Evolutionary conservation across 2,329 filamentous ascomycete species (phyloP).

Genomic region (Talaromyces funiculosus): DNA sequence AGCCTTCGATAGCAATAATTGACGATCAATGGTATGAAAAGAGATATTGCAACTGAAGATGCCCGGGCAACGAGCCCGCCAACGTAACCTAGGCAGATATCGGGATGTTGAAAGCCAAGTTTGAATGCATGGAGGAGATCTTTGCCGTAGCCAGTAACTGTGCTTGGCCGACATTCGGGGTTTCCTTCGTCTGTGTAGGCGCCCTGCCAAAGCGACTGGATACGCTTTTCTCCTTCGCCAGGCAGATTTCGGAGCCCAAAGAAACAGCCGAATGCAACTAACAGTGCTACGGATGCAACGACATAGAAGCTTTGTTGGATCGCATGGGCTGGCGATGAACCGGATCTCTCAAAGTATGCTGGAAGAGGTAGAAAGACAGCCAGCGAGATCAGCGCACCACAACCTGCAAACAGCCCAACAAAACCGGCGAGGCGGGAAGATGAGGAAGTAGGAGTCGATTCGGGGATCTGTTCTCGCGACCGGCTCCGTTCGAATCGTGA

Average conservation of each 20-base stretch:
- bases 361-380: slow-evolving; percentile 80
- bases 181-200: not conserved
- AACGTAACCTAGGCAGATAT: slow-evolving; percentile 81
- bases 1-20: slow-evolving; percentile 83
- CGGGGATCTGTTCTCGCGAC: slow-evolving; percentile 7
- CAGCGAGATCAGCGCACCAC: slow-evolving; percentile 81
- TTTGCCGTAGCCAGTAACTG: slow-evolving; percentile 33
- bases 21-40: slow-evolving; percentile 89
- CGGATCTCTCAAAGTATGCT: slow-evolving; percentile 66
- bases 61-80: slow-evolving; percentile 93
- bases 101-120: slow-evolving; percentile 67
- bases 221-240: slow-evolving; percentile 74
- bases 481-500: slow-evolving; percentile 34
- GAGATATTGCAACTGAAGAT: slow-evolving; percentile 87
- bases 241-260: slow-evolving; percentile 64
- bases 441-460: slow-evolving; percentile 29
- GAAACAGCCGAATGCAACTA: slow-evolving; percentile 69
- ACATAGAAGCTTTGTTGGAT: slow-evolving; percentile 84
- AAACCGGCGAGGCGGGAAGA: slow-evolving; percentile 71
- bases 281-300: slow-evolving; percentile 66
- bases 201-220: slow-evolving; percentile 46
- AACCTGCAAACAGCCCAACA: slow-evolving; percentile 88
- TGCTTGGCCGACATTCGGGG: not conserved
- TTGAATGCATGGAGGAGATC: slow-evolving; percentile 59
- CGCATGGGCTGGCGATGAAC: slow-evolving; percentile 66